These are phyloP conservation scores for Quercus engelmannii DNA, from an alignment of 306 rosid species.

Conservation along the genomic window DNA sequence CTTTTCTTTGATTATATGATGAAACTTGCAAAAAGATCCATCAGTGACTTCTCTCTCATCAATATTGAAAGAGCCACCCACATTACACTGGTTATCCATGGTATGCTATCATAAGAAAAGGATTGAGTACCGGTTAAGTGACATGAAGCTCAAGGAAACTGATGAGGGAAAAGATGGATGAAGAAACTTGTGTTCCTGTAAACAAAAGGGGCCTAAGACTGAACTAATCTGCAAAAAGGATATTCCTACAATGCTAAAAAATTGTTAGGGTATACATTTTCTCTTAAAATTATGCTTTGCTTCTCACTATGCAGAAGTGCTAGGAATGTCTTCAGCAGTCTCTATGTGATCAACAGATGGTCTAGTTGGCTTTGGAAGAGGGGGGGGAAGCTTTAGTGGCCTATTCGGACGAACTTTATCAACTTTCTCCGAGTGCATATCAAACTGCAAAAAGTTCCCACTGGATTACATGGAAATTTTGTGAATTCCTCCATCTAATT, in stretches of 20 bases:
- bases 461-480: not conserved
- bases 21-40: not conserved
- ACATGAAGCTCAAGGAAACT: conserved; percentile 5
- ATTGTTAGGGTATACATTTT: conserved; percentile 11
- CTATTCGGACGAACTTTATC: conserved; percentile 70
- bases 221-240: not conserved
- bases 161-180: not conserved
- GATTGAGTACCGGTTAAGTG: not conserved
- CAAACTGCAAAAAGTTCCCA: conserved; percentile 42
- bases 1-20: not conserved
- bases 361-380: conserved; percentile 43
- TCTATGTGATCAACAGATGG: conserved; percentile 27
- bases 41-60: not conserved
- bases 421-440: conserved; percentile 37
- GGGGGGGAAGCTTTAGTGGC: conserved; percentile 49
- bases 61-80: not conserved
- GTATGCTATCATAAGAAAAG: conserved; percentile 7
- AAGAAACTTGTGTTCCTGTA: not conserved
- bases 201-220: conserved; percentile 2
- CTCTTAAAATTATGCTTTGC: not conserved
- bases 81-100: conserved; percentile 8
- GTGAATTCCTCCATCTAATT: not conserved
- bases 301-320: conserved; percentile 55
- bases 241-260: conserved; percentile 12
- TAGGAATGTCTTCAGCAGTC: conserved; percentile 36